A percentile compares a stretch with the other conserved stretches of the same genome.
phyloP scores from a whole-genome alignment of 768 basidiomycete species.

The Pleurotus giganteus region DNA sequence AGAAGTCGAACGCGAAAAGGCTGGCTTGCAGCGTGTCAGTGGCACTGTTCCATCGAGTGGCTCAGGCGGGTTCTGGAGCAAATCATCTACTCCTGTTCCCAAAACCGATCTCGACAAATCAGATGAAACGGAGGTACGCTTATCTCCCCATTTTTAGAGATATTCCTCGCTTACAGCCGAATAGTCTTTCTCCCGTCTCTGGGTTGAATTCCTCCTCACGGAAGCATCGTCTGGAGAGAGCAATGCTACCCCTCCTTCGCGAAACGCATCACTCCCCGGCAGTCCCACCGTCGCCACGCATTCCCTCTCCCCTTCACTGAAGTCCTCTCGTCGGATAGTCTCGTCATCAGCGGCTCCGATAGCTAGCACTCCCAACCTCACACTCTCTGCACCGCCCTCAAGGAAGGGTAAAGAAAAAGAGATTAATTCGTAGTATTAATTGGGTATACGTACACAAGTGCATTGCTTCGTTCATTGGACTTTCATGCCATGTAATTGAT shows the following conservation, averaged over 20 bases:
- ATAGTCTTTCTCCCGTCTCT: constrained; percentile 94
- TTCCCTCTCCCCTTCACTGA: constrained; percentile 14
- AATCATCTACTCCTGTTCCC: constrained; percentile 33
- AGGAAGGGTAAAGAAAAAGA: constrained; percentile 30
- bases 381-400: constrained; percentile 15
- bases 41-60: constrained; percentile 19
- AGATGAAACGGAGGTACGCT: constrained; percentile 82
- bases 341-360: constrained; percentile 17
- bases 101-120: constrained; percentile 70
- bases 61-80: constrained; percentile 40
- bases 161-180: constrained; percentile 7
- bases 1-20: constrained; percentile 87
- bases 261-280: constrained; percentile 30
- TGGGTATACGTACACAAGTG: background rate
- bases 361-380: constrained; percentile 35
- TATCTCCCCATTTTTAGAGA: constrained; percentile 4
- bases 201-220: constrained; percentile 97
- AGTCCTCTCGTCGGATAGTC: constrained; percentile 23
- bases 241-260: constrained; percentile 22
- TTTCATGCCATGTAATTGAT: background rate
- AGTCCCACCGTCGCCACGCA: constrained; percentile 24
- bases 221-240: constrained; percentile 64
- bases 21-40: constrained; percentile 70
- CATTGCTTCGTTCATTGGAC: background rate
- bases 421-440: background rate